Base-by-base conservation (phyloP, 2,329 filamentous ascomycete genomes). In the Dactylella cylindrospora region DNA sequence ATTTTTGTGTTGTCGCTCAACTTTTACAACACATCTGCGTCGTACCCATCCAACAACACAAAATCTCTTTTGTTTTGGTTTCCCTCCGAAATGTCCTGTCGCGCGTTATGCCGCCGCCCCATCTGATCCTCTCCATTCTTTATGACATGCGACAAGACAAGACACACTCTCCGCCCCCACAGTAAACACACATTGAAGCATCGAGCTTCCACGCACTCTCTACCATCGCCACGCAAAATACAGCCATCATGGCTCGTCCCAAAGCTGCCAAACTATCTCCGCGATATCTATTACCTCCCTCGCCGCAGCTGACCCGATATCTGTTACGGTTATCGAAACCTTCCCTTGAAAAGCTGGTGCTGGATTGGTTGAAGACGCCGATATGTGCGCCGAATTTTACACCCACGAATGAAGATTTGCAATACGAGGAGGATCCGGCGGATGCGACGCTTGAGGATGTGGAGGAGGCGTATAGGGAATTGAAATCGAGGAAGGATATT, bases 401-500 rank as follows among this genome's bases (percentile, higher is more conserved):
- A 12, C 59, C 59, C n/a, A 64, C 51, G 7, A 35, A 64, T 12
- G 59, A 64, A 4, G 51, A 64, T 13, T 25, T 57, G 5, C 39
- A 59, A 8, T 43, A 59, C 28, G 44, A 50, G 15, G 38, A 50
- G 13, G 51, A 57, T 7, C 51, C 59, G 2, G 6, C 23, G 22
- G 59, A 64, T 57, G 19, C 31, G 12, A 51, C 59, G 5, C 7
- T 52, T 9, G 51, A 52, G 23, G 49, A 64, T 3, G 51, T 22
- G 2, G 41, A 47, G 20, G 59, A 51, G 7, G 38, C 32, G n/a
- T 64, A 64, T 23, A 64, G 20, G 9, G 25, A 36, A 19, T 32
- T 64, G 8, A 22, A 19, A 20, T 46, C 51, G 19, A 46, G 59
- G 28, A 69, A 69, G 33, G 83, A 86, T 70, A 76, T 85, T 1